Evolutionary conservation across 2,329 filamentous ascomycete genomes (phyloP).

Genomic region (Fusarium cicatricum): DNA sequence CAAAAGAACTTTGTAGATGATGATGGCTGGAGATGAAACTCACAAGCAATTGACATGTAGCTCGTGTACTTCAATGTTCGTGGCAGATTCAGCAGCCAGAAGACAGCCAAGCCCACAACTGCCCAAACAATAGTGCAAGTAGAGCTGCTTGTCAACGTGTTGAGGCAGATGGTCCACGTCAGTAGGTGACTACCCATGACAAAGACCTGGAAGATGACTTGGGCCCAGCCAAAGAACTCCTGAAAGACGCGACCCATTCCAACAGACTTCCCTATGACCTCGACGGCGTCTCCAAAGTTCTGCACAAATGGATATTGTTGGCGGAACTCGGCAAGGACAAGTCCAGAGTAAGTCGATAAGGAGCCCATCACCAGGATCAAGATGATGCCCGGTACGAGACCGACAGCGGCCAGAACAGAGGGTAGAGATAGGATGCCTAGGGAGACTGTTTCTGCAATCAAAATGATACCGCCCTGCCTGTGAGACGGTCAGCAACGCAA

Average conservation of each 20-base stretch:
- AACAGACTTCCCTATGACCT: constrained; percentile 58
- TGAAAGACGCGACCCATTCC: constrained; percentile 62
- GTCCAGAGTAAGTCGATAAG: constrained; percentile 71
- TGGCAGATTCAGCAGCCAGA: constrained; percentile 66
- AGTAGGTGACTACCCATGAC: constrained; percentile 75
- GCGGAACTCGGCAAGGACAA: constrained; percentile 71
- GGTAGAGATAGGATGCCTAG: constrained; percentile 75
- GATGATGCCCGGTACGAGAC: constrained; percentile 76
- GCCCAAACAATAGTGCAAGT: constrained; percentile 72
- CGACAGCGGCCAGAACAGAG: constrained; percentile 75
- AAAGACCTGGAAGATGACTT: constrained; percentile 70
- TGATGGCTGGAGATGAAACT: constrained; percentile 13
- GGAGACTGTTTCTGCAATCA: constrained; percentile 56
- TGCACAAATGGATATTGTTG: constrained; percentile 73
- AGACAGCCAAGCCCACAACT: constrained; percentile 65
- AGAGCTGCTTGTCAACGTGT: constrained; percentile 66
- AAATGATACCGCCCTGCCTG: constrained; percentile 55
- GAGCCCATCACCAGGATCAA: constrained; percentile 72
- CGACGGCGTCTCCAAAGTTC: constrained; percentile 72
- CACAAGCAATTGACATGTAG: constrained; percentile 66
- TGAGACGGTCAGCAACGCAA: background rate
- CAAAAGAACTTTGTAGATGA: background rate
- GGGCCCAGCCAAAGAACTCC: constrained; percentile 66
- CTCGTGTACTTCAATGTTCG: constrained; percentile 70
- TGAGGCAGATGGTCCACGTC: constrained; percentile 72